Conservation (phyloP, 2,329 filamentous ascomycete genomes). For the Botrytis byssoidea region DNA sequence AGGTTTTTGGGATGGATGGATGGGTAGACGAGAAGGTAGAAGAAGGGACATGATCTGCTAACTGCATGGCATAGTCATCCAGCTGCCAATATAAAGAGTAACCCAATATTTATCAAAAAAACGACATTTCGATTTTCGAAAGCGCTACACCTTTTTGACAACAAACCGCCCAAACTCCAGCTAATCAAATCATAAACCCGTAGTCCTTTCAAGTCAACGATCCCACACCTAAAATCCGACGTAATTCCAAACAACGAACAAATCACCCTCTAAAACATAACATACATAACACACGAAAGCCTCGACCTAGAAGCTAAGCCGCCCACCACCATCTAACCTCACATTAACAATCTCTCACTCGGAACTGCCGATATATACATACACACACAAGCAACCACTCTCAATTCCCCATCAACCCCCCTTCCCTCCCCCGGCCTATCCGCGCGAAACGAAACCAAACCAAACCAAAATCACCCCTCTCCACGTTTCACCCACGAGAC, state of each 20-base stretch:
- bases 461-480: neutral
- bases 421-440: too few species aligned
- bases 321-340: neutral
- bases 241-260: neutral
- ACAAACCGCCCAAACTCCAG: neutral
- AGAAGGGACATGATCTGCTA: too few species aligned
- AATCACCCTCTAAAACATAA: neutral
- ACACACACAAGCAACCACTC: too few species aligned
- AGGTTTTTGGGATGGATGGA: neutral
- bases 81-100: neutral
- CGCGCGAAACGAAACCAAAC: neutral
- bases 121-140: neutral
- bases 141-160: neutral
- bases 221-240: fast-evolving
- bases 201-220: neutral
- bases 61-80: too few species aligned
- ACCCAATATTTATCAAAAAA: neutral
- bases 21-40: neutral
- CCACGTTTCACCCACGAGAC: neutral
- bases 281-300: too few species aligned
- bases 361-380: too few species aligned
- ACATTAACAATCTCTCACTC: neutral
- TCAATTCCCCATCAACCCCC: too few species aligned
- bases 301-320: neutral
- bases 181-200: neutral